Evolutionary conservation across 1,139 yeast genomes (phyloP), one percentile per base, ranked within the genome.

Genomic region (Protomyces inouyei): DNA sequence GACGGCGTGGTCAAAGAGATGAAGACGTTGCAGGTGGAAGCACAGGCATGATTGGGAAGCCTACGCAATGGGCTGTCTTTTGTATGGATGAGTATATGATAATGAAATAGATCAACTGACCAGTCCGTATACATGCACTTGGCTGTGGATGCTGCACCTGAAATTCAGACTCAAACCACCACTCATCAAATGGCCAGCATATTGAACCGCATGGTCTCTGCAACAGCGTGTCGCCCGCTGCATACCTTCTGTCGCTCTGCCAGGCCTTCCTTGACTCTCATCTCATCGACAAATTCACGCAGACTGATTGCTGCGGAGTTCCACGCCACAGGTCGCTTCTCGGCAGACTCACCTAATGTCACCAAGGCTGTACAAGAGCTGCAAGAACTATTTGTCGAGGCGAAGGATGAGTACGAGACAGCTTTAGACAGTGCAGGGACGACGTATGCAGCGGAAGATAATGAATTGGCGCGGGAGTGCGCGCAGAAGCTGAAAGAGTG

Each of bases 1-100:
- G 57, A 55, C 18, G 52, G 46, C 6, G 57, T 64, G 2, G 18
- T 51, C 36, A 52, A 55, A 4, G 40, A 55, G 21, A 55, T 65
- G 46, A 64, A 64, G 37, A 61, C 60, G 10, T 53, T 59, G 12
- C 68, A 67, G 57, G 65, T 67, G 38, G 54, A 55, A 32, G 48
- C 48, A 4, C 18, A 37, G 18, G 32, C 32, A 5, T 28, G 9
- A 28, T 2, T 4, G 32, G 32, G 32, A 28, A 6, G 32, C 32
- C 32, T 3, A 0, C 1, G 32, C 32, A 28, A 28, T 6, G 8
- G 32, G 8, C 32, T 28, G 32, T 28, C 32, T 28, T 28, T 1
- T 28, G 8, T 28, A 28, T 28, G 32, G 32, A 28, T 4, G 32
- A 28, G 32, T 28, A 28, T 28, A 28, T 28, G 32, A 28, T 28